Base-by-base conservation (phyloP, 371 early-diverging fungal genomes). In the Circinella minor region DNA sequence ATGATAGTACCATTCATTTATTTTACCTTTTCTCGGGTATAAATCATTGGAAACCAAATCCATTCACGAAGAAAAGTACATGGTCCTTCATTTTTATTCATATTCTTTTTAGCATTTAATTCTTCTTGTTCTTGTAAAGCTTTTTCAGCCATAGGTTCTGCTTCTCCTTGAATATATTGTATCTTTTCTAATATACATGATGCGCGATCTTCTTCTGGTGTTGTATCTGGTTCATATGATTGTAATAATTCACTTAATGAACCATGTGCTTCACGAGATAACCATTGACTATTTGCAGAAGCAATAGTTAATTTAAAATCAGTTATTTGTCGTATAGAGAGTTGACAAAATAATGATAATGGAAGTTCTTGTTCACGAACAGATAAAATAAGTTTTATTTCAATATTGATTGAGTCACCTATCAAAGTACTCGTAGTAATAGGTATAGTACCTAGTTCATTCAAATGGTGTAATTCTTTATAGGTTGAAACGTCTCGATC, bases 21-120 rank as follows among this genome's bases (percentile, higher is more conserved):
- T 11, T 43, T 43, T 11, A 80, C 80, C 76, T 81, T 81, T 70
- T 81, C 79, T 62, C 76, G 54, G 9, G 82, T 81, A 55, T 82
- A 82, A 63, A 82, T 82, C 82, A 82, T 82, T 5, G 82, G 82
- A 51, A 82, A 82, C 82, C 82, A 82, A 47, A 82, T 74, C 78
- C 80, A 82, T 61, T 82, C 80, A 36, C 82, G 73, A 14, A 82
- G 36, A 66, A 77, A 77, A 0, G 63, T 48, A 3, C 71, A 67
- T 15, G 78, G 76, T 3, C 64, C 70, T 3, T 61, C 66, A 11
- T 70, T 55, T 69, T 63, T 51, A 47, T 39, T 46, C 4, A 27
- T 37, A 10, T 10, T 61, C 43, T 60, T 38, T 10, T 34, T 46
- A 9, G 11, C 46, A 46, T 36, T 51, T 3, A 3, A 27, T 27